Evolutionary conservation across 805 yeast genomes (phyloP).

Genomic region (Yueomyces sinensis): DNA sequence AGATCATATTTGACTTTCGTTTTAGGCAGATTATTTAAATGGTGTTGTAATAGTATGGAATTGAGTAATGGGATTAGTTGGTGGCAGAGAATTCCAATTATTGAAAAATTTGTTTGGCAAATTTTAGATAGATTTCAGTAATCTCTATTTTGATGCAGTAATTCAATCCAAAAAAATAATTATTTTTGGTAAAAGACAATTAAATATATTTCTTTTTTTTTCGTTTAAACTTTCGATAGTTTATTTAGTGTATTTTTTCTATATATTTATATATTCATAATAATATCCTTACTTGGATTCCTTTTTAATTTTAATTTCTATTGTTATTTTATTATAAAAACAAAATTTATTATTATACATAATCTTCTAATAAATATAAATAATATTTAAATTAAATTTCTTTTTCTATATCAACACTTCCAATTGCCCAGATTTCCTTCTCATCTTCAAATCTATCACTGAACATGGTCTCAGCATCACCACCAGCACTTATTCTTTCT

Average conservation of each 20-base stretch:
- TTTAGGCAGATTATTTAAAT: too few species aligned
- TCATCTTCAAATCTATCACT: slow-evolving; percentile 82
- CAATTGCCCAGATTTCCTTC: slow-evolving; percentile 78
- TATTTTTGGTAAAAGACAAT: too few species aligned
- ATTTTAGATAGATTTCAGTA: too few species aligned
- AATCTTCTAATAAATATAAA: neutral
- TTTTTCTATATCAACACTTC: slow-evolving; percentile 40
- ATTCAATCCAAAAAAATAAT: too few species aligned
- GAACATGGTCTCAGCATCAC: slow-evolving; percentile 74
- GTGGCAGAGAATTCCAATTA: slow-evolving; percentile 17
- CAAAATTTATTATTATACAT: neutral
- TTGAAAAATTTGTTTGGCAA: slow-evolving; percentile 16
- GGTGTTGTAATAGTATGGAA: neutral
- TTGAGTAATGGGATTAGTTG: slow-evolving; percentile 8
- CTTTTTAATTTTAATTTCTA: too few species aligned
- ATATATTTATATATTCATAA: too few species aligned
- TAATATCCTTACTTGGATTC: too few species aligned
- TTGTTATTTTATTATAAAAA: neutral
- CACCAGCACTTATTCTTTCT: slow-evolving; percentile 81
- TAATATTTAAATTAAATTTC: slow-evolving; percentile 9
- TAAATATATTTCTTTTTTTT: too few species aligned
- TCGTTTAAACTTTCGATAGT: too few species aligned
- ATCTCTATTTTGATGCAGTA: too few species aligned
- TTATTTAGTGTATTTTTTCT: too few species aligned
- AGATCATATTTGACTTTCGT: too few species aligned